These are phyloP conservation scores for Phlebiopsis flavidoalba DNA, from an alignment of 768 basidiomycete genomes.

Conservation along the genomic window DNA sequence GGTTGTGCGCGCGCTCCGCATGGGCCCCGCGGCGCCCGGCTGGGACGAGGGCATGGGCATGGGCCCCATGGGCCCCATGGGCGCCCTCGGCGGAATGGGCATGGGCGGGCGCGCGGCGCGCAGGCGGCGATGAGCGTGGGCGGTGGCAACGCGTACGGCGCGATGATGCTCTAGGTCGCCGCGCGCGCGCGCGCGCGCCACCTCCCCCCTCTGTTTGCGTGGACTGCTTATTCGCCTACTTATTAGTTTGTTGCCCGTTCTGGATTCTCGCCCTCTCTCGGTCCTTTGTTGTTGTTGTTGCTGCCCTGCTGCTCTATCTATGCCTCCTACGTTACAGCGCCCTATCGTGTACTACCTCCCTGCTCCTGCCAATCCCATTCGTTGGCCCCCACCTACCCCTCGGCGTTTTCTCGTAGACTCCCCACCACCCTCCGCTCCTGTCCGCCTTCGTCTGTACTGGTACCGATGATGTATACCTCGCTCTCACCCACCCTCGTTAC, in stretches of 20 bases:
- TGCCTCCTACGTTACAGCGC: constrained; percentile 9
- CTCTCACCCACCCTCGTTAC: neutral
- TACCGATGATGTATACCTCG: constrained; percentile 6
- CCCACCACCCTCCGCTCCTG: neutral
- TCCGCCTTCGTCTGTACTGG: constrained; percentile 12
- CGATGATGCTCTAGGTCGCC: constrained; percentile 32
- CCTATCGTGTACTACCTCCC: constrained; percentile 10
- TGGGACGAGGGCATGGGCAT: constrained; percentile 20
- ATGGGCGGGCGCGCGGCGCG: constrained; percentile 26
- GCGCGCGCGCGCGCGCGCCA: neutral
- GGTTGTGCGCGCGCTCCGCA: constrained; percentile 26
- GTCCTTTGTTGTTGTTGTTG: constrained; percentile 1
- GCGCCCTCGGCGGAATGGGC: constrained; percentile 26
- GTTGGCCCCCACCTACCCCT: neutral
- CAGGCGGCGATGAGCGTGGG: constrained; percentile 30
- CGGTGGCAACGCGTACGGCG: constrained; percentile 32
- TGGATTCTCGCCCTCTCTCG: neutral
- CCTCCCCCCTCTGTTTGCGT: neutral
- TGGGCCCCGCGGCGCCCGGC: constrained; percentile 20
- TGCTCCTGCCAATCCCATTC: constrained; percentile 6
- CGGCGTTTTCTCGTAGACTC: neutral
- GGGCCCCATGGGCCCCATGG: constrained; percentile 17
- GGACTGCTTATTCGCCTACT: neutral
- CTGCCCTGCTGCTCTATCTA: constrained; percentile 8
- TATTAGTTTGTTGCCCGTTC: neutral